These are phyloP conservation scores for Xylariaceae sp. DNA, from an alignment of 2,329 filamentous ascomycete genomes.

Conservation along the genomic window DNA sequence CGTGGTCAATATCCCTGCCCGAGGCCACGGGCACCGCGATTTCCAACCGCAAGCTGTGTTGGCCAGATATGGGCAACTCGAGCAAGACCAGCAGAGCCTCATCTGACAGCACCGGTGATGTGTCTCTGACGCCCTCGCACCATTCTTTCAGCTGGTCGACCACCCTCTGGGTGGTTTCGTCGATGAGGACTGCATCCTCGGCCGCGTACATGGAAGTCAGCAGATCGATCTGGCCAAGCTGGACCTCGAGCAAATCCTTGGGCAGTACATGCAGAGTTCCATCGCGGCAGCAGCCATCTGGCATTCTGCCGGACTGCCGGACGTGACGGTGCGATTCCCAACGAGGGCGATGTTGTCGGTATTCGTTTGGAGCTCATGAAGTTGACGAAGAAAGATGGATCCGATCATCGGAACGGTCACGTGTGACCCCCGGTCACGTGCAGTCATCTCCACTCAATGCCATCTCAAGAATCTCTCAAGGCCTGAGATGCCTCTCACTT, in stretches of 20 bases:
- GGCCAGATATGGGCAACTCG: too few relatives aligned
- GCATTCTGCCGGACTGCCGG: too few relatives aligned
- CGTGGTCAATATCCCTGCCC: neutral
- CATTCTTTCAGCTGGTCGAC: slow-evolving; percentile 6
- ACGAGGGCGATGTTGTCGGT: too few relatives aligned
- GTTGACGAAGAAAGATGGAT: too few relatives aligned
- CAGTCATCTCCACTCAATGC: too few relatives aligned
- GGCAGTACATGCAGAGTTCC: slow-evolving; percentile 21
- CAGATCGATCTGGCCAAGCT: slow-evolving; percentile 43
- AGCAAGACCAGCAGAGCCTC: neutral
- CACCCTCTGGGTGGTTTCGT: slow-evolving; percentile 9
- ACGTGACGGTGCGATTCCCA: too few relatives aligned
- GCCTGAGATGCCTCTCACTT: too few relatives aligned
- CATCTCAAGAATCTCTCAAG: too few relatives aligned
- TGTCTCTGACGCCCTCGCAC: slow-evolving; percentile 2
- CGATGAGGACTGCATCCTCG: slow-evolving; percentile 26
- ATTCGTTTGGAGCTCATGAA: too few relatives aligned
- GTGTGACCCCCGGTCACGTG: too few relatives aligned
- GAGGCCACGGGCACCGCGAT: slow-evolving; percentile 27
- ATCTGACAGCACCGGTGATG: neutral
- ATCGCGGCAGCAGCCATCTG: slow-evolving; percentile 6
- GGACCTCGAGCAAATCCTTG: slow-evolving; percentile 37
- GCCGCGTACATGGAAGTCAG: slow-evolving; percentile 43
- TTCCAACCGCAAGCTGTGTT: slow-evolving; percentile 23
- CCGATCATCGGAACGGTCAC: too few relatives aligned